Conservation (phyloP, 129 eudicot genomes). For the Helianthus annuus region DNA sequence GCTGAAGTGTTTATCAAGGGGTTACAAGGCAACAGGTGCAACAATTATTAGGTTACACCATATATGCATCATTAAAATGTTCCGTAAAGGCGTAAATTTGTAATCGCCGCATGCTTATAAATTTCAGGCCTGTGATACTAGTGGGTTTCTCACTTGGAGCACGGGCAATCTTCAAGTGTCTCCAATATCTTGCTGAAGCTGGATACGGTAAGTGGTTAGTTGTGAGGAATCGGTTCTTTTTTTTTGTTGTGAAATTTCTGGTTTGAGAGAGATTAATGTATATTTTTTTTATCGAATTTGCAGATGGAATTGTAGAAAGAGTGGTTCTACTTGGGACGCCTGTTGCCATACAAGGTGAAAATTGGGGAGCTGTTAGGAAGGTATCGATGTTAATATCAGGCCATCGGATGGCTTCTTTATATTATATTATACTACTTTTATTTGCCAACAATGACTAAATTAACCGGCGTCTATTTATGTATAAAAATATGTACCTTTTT, state of each 20-base stretch:
- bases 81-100: neutral
- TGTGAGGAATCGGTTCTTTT: conserved; percentile 9
- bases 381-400: conserved; percentile 25
- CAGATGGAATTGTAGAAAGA: conserved; percentile 92
- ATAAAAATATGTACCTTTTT: conserved; percentile 4
- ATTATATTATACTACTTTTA: neutral
- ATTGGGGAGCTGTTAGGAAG: conserved; percentile 94
- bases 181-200: conserved; percentile 68
- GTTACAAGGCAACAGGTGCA: conserved; percentile 88
- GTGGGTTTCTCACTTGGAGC: conserved; percentile 99
- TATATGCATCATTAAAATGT: neutral
- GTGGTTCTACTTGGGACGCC: conserved; percentile 98
- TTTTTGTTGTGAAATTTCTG: conserved; percentile 12
- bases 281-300: conserved; percentile 22
- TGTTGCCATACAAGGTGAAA: conserved; percentile 77
- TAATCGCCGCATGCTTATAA: conserved; percentile 18
- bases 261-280: conserved; percentile 17
- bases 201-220: conserved; percentile 56
- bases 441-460: neutral
- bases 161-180: conserved; percentile 91
- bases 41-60: neutral
- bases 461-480: neutral
- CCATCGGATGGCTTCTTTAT: neutral
- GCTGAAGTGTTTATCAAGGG: conserved; percentile 91
- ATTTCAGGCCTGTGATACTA: conserved; percentile 91